A percentile compares a stretch with the other conserved stretches of the same genome.
phyloP scores from a whole-genome alignment of 371 early-diverging fungal species.

The Mortierella sp. region DNA sequence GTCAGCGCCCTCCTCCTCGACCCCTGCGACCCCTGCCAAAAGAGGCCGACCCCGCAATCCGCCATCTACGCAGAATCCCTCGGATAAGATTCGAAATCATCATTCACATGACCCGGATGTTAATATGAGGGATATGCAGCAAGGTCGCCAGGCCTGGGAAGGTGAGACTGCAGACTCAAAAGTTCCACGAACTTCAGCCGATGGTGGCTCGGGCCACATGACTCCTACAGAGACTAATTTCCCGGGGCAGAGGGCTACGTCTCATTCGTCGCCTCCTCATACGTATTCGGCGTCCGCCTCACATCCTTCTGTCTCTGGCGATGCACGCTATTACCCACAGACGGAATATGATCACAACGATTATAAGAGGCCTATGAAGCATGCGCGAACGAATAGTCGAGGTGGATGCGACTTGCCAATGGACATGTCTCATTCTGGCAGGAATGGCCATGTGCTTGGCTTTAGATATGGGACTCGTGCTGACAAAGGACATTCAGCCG shows the following conservation, averaged over 20 bases:
- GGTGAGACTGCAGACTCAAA: neutral
- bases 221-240: no score
- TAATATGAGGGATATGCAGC: neutral
- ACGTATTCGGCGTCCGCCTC: no score
- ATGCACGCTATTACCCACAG: no score
- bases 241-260: no score
- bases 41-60: slow-evolving; percentile 47
- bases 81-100: slow-evolving; percentile 11
- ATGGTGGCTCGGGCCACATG: no score
- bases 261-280: no score
- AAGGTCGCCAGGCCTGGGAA: neutral
- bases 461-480: slow-evolving; percentile 7
- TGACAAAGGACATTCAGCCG: slow-evolving; percentile 8
- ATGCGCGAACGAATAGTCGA: slow-evolving; percentile 37
- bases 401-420: slow-evolving; percentile 16
- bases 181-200: neutral
- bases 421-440: slow-evolving; percentile 1
- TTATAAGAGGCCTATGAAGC: slow-evolving; percentile 39
- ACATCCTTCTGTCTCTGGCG: no score
- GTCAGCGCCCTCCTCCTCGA: slow-evolving; percentile 6
- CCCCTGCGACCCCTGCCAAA: slow-evolving; percentile 35
- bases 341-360: slow-evolving; percentile 10
- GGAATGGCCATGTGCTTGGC: slow-evolving; percentile 3
- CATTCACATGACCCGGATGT: neutral
- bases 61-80: slow-evolving; percentile 8